Evolutionary conservation across 2,329 filamentous ascomycete genomes (phyloP).

Genomic region (Arachnopeziza araneosa): DNA sequence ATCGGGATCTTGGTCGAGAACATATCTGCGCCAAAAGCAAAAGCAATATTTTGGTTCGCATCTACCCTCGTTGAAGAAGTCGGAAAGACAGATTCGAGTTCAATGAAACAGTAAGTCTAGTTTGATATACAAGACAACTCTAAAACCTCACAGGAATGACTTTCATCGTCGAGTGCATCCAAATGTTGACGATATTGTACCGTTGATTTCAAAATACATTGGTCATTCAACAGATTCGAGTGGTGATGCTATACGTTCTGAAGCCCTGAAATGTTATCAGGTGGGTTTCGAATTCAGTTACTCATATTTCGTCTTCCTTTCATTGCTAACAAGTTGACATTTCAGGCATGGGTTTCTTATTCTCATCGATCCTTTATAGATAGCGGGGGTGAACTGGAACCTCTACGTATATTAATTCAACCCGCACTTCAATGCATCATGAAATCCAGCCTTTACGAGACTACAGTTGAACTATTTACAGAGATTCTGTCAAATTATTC

Average conservation of each 20-base stretch:
- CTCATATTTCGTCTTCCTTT: too few species aligned
- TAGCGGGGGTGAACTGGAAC: constrained; percentile 50
- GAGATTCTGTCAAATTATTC: constrained; percentile 62
- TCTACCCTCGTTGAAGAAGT: constrained; percentile 60
- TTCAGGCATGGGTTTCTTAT: constrained; percentile 68
- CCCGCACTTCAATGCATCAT: constrained; percentile 56
- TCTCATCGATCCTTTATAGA: constrained; percentile 58
- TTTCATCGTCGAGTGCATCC: constrained; percentile 46
- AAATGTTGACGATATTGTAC: constrained; percentile 46
- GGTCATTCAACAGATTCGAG: constrained; percentile 37
- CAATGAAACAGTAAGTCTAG: constrained; percentile 47
- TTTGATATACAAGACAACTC: constrained; percentile 1
- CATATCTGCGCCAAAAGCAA: constrained; percentile 45
- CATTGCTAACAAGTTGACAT: constrained; percentile 10
- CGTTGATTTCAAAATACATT: constrained; percentile 39
- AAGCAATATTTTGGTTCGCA: constrained; percentile 60
- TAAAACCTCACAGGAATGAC: constrained; percentile 30
- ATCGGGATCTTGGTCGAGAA: constrained; percentile 40
- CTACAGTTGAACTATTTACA: constrained; percentile 57
- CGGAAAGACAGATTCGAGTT: constrained; percentile 59
- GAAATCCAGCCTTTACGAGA: constrained; percentile 51
- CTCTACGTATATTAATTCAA: constrained; percentile 54
- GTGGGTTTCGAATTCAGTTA: constrained; percentile 33
- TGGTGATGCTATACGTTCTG: constrained; percentile 41
- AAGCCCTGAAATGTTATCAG: constrained; percentile 57